Conservation (phyloP, 176 grass and related monocot genomes). For the Echinochloa phyllopogon region DNA sequence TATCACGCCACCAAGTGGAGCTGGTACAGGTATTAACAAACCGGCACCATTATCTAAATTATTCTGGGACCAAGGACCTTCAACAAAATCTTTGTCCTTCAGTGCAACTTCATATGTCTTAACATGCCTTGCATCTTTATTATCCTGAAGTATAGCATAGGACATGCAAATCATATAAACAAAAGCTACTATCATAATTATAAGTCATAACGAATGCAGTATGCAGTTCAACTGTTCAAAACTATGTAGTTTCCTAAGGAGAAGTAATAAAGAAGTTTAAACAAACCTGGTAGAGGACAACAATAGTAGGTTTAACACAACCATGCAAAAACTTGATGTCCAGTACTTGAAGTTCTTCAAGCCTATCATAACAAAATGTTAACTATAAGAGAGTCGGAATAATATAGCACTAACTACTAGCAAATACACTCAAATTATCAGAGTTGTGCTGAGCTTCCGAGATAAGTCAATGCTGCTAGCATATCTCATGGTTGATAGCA, state of each 20-base stretch:
- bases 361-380: constrained; percentile 58
- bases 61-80: constrained; percentile 95
- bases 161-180: constrained; percentile 29
- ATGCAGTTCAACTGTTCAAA: constrained; percentile 33
- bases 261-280: constrained; percentile 23
- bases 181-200: constrained; percentile 12
- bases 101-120: constrained; percentile 97
- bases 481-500: not conserved
- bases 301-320: constrained; percentile 87
- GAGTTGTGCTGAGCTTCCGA: constrained; percentile 1
- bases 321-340: constrained; percentile 98
- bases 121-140: constrained; percentile 95
- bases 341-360: constrained; percentile 98
- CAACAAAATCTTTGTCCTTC: constrained; percentile 96
- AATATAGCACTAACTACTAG: not conserved
- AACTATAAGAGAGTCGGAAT: constrained; percentile 53
- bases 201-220: constrained; percentile 8
- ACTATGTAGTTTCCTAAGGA: not conserved
- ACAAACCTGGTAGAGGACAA: constrained; percentile 87
- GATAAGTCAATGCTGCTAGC: not conserved
- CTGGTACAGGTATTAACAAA: constrained; percentile 86
- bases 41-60: constrained; percentile 96
- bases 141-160: constrained; percentile 62
- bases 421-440: constrained; percentile 27
- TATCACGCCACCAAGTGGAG: constrained; percentile 94